phyloP scores from a whole-genome alignment of 129 eudicot genomes.

The Calendula officinalis region DNA sequence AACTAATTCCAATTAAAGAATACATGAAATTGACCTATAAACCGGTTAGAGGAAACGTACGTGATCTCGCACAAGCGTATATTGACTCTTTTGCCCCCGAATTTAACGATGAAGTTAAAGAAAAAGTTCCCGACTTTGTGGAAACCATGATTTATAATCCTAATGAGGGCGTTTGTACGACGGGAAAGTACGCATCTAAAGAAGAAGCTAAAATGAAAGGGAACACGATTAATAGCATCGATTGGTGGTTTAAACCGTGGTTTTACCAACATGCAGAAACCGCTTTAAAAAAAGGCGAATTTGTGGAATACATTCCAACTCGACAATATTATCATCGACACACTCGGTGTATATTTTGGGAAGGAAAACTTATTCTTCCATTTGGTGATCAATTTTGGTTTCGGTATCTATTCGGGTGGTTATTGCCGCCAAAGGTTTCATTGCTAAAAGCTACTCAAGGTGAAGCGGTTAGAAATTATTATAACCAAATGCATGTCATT shows the following conservation, averaged over 20 bases:
- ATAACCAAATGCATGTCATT: slow-evolving; percentile 94
- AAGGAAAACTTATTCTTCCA: slow-evolving; percentile 97
- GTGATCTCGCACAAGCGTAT: slow-evolving; percentile 83
- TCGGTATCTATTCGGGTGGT: slow-evolving; percentile 78
- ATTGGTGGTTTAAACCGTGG: slow-evolving; percentile 99
- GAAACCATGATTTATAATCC: slow-evolving; percentile 85
- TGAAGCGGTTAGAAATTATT: slow-evolving; percentile 89
- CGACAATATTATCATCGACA: slow-evolving; percentile 96
- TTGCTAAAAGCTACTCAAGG: slow-evolving; percentile 98
- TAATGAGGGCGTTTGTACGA: slow-evolving; percentile 79
- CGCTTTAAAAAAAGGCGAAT: slow-evolving; percentile 77
- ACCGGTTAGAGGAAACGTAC: slow-evolving; percentile 72
- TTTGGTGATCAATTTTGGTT: slow-evolving; percentile 95
- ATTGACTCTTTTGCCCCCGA: slow-evolving; percentile 85
- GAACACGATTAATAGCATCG: slow-evolving; percentile 61
- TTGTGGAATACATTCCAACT: slow-evolving; percentile 95
- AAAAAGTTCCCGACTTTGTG: slow-evolving; percentile 85
- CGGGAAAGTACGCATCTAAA: slow-evolving; percentile 26
- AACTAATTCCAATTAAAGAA: slow-evolving; percentile 82
- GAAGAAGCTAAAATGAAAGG: slow-evolving; percentile 58
- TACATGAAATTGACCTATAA: slow-evolving; percentile 90
- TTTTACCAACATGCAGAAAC: slow-evolving; percentile 89
- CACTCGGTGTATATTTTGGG: slow-evolving; percentile 93
- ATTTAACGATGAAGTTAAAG: slow-evolving; percentile 75
- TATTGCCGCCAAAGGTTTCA: slow-evolving; percentile 98